Base-by-base conservation (phyloP, 768 basidiomycete genomes). In the Agaricus bisporus region DNA sequence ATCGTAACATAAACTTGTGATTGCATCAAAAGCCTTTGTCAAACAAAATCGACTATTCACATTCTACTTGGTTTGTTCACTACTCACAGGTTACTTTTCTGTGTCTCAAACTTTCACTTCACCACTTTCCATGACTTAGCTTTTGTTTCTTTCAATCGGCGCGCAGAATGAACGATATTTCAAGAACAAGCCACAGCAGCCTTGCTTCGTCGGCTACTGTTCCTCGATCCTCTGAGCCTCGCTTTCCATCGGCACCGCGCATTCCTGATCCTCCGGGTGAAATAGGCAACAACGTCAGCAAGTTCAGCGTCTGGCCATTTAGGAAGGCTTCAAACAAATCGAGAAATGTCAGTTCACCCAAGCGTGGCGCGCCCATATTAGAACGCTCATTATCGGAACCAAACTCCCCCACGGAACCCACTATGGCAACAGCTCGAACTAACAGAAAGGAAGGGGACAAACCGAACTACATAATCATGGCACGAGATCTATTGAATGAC, bases 301-400 rank as follows among this genome's bases (percentile, higher is more conserved):
- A 42, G 22, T 32, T 32, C 11, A 42, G 51, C 20, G 36, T 52
- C 36, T 52, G 51, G 51, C 41, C 37, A 6, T 52, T 52, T 42
- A 52, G 44, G 20, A 44, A n/a, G 11, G 2, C 26, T 11, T 29
- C 32, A 8, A 38, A 3, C 22, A 20, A 35, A 37, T 26, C 43
- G 15, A 36, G 26, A 17, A 36, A 18, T 25, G 9, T 20, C 20
- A 25, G 35, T 11, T 28, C 51, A 17, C 25, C 43, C 22, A 51
- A 51, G 18, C 50, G 12, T 26, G 32, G 15, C 26, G 50, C 52
- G 7, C 45, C 52, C 14, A 14, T 17, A 29, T 35, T 54, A 26
- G 46, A 38, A 14, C 37, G 52, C 17, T 54, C 52, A 17, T 11
- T 41, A 32, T 54, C 53, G 28, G 53, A 54, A n/a, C 53, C 53